Percentiles rank a stretch among this genome's conserved stretches.
phyloP scores from a whole-genome alignment of 176 grass and related monocot genomes.

The Typha latifolia region DNA sequence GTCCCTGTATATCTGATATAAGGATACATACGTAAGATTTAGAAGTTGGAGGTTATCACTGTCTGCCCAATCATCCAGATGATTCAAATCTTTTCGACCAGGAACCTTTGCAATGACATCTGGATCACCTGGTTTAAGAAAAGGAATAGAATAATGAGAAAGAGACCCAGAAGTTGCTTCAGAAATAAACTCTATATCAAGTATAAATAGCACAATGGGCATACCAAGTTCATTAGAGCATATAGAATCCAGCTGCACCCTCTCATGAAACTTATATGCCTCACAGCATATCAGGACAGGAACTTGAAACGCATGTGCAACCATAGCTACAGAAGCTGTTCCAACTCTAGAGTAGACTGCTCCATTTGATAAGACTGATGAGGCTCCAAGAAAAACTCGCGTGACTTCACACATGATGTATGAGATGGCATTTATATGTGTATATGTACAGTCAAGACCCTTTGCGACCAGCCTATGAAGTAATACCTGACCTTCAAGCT shows the following conservation, averaged over 20 bases:
- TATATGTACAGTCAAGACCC: slow-evolving; percentile 64
- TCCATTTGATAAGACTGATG: slow-evolving; percentile 68
- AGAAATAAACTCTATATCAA: slow-evolving; percentile 1
- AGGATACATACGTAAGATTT: slow-evolving; percentile 57
- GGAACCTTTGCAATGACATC: slow-evolving; percentile 58
- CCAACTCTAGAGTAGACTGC: slow-evolving; percentile 69
- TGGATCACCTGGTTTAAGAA: slow-evolving; percentile 52
- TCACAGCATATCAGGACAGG: slow-evolving; percentile 74
- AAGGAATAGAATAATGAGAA: not conserved
- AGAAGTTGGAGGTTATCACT: slow-evolving; percentile 57
- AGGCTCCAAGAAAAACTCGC: slow-evolving; percentile 65
- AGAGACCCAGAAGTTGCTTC: not conserved
- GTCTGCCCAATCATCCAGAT: slow-evolving; percentile 43
- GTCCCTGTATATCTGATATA: not conserved
- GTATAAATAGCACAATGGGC: slow-evolving; percentile 2
- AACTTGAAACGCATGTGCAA: slow-evolving; percentile 55
- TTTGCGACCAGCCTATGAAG: slow-evolving; percentile 41
- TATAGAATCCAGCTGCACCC: slow-evolving; percentile 83
- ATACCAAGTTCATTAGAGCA: slow-evolving; percentile 78
- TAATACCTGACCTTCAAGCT: slow-evolving; percentile 51
- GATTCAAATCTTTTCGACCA: slow-evolving; percentile 29
- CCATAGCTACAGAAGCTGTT: slow-evolving; percentile 62
- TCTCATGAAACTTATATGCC: slow-evolving; percentile 86
- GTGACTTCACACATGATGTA: slow-evolving; percentile 84
- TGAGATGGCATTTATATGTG: slow-evolving; percentile 65